These are phyloP conservation scores for Cyclospora cayetanensis DNA, from an alignment of 169 alveolate genomes.

Conservation along the genomic window DNA sequence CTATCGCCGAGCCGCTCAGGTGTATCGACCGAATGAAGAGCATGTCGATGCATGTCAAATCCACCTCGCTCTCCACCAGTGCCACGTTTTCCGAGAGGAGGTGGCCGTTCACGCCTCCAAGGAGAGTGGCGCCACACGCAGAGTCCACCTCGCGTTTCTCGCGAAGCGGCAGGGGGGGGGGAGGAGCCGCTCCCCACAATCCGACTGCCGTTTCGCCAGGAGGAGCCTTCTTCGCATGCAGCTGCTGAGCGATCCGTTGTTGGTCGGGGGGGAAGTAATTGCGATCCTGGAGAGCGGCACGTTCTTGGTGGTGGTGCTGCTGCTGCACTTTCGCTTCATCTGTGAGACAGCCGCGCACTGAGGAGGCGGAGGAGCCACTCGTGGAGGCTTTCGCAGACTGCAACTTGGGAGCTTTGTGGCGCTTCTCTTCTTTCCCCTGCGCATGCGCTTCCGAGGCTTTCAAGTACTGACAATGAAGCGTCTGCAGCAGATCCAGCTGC, in stretches of 20 bases:
- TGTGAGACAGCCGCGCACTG: not conserved
- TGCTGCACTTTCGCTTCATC: not conserved
- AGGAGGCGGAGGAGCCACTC: not conserved
- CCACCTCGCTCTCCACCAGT: not conserved
- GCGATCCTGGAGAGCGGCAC: not conserved
- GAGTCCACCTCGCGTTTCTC: not conserved
- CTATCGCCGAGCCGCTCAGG: not conserved
- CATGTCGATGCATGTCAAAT: not conserved
- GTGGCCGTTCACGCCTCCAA: not conserved
- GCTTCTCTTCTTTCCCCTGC: not conserved
- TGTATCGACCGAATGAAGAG: not conserved
- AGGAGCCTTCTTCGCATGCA: not conserved
- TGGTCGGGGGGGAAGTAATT: no score
- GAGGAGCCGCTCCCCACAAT: not conserved
- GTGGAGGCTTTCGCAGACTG: not conserved
- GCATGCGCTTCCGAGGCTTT: not conserved
- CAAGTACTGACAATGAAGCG: not conserved
- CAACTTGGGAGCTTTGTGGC: not conserved
- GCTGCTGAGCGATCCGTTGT: not conserved
- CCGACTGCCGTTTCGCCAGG: not conserved
- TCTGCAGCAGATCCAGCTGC: conserved; percentile 6
- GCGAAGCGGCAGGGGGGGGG: not conserved
- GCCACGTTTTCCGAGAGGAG: not conserved
- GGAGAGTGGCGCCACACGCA: no score
- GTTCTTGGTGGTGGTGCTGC: not conserved